Evolutionary conservation across 2,329 filamentous ascomycete species (phyloP).

Genomic region (Diplodia sapinea): DNA sequence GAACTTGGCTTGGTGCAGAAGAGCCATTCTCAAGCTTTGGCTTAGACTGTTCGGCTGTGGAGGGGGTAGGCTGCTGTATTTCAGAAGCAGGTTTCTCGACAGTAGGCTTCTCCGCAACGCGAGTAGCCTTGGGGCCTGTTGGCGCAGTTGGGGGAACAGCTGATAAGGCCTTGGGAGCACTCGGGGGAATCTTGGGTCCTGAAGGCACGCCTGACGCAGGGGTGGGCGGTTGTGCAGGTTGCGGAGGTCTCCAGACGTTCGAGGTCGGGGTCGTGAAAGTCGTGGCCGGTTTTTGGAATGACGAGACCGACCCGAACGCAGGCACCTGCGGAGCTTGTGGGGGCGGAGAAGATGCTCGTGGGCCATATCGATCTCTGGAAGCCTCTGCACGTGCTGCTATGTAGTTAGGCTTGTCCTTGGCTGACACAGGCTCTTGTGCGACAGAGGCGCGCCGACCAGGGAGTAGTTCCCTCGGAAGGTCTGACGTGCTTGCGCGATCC

Average conservation of each 20-base stretch:
- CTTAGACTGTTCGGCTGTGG: conserved; percentile 34
- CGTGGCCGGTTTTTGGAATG: conserved; percentile 28
- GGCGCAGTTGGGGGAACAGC: conserved; percentile 29
- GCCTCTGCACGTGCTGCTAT: conserved; percentile 54
- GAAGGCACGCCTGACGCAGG: conserved; percentile 41
- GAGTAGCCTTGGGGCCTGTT: conserved; percentile 42
- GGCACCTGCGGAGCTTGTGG: conserved; percentile 61
- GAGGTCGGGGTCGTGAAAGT: conserved; percentile 35
- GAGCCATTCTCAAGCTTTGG: conserved; percentile 10
- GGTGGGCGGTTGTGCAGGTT: conserved; percentile 44
- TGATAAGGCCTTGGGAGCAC: conserved; percentile 46
- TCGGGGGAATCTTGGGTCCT: conserved; percentile 41
- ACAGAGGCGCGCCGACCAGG: conserved; percentile 45
- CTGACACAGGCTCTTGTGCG: conserved; percentile 42
- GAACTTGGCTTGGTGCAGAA: background rate
- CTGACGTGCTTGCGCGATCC: conserved; percentile 17
- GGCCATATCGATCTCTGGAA: conserved; percentile 54
- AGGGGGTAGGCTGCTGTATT: conserved; percentile 34
- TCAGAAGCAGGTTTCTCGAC: conserved; percentile 34
- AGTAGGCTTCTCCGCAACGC: conserved; percentile 40
- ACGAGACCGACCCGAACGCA: conserved; percentile 56
- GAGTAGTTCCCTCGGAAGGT: conserved; percentile 20
- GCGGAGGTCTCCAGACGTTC: conserved; percentile 52
- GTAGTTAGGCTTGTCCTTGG: conserved; percentile 52
- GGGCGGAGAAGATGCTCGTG: conserved; percentile 57